Conservation (phyloP, 768 basidiomycete genomes). For the Cystobasidium onofrii region DNA sequence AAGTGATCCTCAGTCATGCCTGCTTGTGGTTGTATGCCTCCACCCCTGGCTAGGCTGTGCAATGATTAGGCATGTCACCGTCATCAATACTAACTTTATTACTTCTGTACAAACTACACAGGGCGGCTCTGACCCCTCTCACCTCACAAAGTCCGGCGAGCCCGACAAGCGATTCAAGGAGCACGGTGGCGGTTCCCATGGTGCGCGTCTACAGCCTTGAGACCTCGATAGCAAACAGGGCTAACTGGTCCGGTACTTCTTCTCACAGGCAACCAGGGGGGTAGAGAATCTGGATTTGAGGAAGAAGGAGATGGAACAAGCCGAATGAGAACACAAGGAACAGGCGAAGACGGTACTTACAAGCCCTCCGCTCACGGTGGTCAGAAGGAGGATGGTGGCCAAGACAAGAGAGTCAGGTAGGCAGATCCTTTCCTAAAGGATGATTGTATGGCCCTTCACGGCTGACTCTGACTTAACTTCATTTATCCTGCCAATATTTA, state of each 20-base stretch:
- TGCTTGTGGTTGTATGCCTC: too few species aligned
- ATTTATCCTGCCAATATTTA: neutral
- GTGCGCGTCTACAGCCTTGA: too few species aligned
- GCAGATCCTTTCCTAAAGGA: too few species aligned
- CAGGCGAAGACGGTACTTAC: constrained; percentile 35
- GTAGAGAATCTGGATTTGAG: constrained; percentile 7
- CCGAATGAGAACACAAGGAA: constrained; percentile 4
- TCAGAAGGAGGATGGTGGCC: constrained; percentile 44
- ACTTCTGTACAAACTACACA: too few species aligned
- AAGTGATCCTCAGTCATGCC: neutral
- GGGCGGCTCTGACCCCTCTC: constrained; percentile 25
- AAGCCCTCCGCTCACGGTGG: constrained; percentile 47
- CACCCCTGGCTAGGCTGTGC: too few species aligned
- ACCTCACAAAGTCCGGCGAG: constrained; percentile 11
- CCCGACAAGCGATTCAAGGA: constrained; percentile 31
- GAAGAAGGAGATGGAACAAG: constrained; percentile 19
- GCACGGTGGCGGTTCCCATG: constrained; percentile 16
- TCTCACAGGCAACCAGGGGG: constrained; percentile 16
- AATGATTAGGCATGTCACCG: too few species aligned
- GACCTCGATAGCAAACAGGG: too few species aligned
- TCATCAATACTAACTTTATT: too few species aligned
- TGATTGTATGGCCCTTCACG: too few species aligned
- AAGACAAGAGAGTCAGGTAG: constrained; percentile 43
- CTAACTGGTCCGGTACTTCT: neutral
- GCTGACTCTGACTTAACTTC: too few species aligned